Evolutionary conservation across 129 eudicot genomes (phyloP).

Genomic region (Artemisia annua): DNA sequence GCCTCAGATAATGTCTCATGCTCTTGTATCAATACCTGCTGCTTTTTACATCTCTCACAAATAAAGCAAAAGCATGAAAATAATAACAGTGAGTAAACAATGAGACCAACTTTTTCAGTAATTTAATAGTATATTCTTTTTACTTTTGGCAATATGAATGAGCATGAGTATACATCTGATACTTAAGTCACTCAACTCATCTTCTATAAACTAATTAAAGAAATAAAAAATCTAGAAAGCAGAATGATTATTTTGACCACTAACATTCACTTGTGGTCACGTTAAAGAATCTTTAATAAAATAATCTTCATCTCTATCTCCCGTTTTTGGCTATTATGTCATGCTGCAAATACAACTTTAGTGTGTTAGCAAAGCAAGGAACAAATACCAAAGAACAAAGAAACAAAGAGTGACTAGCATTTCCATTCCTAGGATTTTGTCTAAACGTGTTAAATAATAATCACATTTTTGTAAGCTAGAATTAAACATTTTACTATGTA

Average conservation of each 20-base stretch:
- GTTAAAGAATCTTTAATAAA: constrained; percentile 22
- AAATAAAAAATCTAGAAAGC: constrained; percentile 1
- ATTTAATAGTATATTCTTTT: constrained; percentile 2
- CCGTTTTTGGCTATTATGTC: constrained; percentile 4
- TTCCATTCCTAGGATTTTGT: too few species aligned
- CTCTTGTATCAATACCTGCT: constrained; percentile 16
- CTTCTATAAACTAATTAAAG: neutral
- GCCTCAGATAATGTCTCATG: constrained; percentile 24
- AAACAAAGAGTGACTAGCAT: neutral
- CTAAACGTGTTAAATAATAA: neutral
- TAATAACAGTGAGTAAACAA: neutral
- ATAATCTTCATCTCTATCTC: constrained; percentile 15
- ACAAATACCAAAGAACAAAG: neutral
- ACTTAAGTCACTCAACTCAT: constrained; percentile 8
- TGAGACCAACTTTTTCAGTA: constrained; percentile 31
- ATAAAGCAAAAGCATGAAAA: constrained; percentile 25
- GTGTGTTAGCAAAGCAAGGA: constrained; percentile 11
- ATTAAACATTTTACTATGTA: neutral
- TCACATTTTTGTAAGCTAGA: neutral
- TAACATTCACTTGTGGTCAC: constrained; percentile 24
- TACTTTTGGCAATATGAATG: constrained; percentile 12
- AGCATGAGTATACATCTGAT: constrained; percentile 16
- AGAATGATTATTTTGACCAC: constrained; percentile 16
- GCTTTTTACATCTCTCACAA: neutral
- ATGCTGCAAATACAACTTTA: constrained; percentile 4